phyloP scores from a whole-genome alignment of 108 stramenopile genomes.

The Cylindrotheca closterium region DNA sequence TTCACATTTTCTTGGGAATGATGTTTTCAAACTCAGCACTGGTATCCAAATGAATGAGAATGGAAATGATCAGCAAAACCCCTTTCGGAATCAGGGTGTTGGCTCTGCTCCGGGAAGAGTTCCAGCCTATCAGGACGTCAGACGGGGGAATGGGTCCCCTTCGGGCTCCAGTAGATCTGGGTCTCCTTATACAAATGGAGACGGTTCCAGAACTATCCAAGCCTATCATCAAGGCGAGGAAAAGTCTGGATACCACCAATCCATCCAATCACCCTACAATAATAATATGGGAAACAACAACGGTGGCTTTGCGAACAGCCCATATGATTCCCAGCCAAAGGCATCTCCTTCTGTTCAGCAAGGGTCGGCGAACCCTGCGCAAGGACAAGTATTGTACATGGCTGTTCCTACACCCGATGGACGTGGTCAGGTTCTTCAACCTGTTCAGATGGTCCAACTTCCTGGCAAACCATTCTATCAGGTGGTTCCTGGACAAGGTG shows the following conservation, averaged over 20 bases:
- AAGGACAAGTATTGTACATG: constrained; percentile 84
- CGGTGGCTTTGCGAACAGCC: neutral
- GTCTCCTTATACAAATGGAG: constrained; percentile 39
- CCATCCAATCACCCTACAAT: constrained; percentile 15
- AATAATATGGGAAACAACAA: constrained; percentile 9
- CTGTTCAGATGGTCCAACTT: constrained; percentile 61
- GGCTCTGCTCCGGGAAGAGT: neutral
- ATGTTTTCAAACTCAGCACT: constrained; percentile 59
- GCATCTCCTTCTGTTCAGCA: constrained; percentile 4
- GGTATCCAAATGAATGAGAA: constrained; percentile 17
- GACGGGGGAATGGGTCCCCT: constrained; percentile 30
- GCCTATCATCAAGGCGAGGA: constrained; percentile 18
- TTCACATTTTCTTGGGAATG: constrained; percentile 77
- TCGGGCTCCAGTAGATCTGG: constrained; percentile 50
- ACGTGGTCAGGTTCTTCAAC: constrained; percentile 80
- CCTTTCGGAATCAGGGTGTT: constrained; percentile 5
- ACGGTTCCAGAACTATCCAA: constrained; percentile 23
- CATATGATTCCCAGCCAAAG: constrained; percentile 7
- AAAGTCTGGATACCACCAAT: neutral
- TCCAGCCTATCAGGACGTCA: neutral
- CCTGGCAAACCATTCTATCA: constrained; percentile 48
- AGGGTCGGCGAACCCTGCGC: constrained; percentile 2
- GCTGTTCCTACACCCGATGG: constrained; percentile 88
- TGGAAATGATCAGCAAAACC: neutral
- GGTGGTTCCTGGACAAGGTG: constrained; percentile 44